phyloP scores from a whole-genome alignment of 352 stramenopile genomes.

The Globisporangium cystogenes region DNA sequence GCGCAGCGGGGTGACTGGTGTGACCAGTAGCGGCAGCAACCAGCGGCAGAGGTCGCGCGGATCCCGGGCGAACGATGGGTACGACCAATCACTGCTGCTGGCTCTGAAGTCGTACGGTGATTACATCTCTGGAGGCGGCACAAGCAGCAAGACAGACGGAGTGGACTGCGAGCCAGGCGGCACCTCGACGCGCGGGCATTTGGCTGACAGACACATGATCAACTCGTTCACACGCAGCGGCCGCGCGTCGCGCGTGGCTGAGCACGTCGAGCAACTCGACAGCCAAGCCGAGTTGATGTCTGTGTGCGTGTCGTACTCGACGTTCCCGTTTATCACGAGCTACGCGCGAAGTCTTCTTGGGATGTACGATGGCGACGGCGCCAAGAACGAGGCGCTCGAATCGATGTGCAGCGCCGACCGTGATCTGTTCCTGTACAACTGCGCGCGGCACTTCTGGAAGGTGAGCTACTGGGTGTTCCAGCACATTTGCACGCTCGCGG shows the following conservation, averaged over 20 bases:
- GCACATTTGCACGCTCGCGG: slow-evolving; percentile 71
- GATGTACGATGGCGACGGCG: slow-evolving; percentile 61
- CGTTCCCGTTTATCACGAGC: slow-evolving; percentile 82
- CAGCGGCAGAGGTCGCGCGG: slow-evolving; percentile 14
- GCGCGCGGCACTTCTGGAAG: slow-evolving; percentile 64
- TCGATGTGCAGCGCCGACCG: slow-evolving; percentile 46
- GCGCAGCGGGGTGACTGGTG: slow-evolving; percentile 22
- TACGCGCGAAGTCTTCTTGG: slow-evolving; percentile 71
- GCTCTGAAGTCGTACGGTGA: slow-evolving; percentile 65
- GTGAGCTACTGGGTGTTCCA: slow-evolving; percentile 77
- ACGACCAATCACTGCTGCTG: slow-evolving; percentile 53
- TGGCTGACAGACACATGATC: slow-evolving; percentile 39
- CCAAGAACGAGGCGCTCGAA: slow-evolving; percentile 52
- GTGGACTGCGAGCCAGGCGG: slow-evolving; percentile 20
- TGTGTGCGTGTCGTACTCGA: slow-evolving; percentile 76
- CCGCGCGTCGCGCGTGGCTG: slow-evolving; percentile 38
- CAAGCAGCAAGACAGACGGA: slow-evolving; percentile 17
- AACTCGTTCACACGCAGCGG: slow-evolving; percentile 70
- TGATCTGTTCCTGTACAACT: slow-evolving; percentile 64
- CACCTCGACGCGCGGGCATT: slow-evolving; percentile 12
- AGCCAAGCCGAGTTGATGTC: slow-evolving; percentile 64
- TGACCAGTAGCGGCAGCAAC: slow-evolving; percentile 16
- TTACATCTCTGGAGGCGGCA: slow-evolving; percentile 44
- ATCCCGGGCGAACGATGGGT: slow-evolving; percentile 30
- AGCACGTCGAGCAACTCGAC: slow-evolving; percentile 68